Evolutionary conservation across 1,284 basidiomycete genomes (phyloP).

Genomic region (Moniliella sp.): DNA sequence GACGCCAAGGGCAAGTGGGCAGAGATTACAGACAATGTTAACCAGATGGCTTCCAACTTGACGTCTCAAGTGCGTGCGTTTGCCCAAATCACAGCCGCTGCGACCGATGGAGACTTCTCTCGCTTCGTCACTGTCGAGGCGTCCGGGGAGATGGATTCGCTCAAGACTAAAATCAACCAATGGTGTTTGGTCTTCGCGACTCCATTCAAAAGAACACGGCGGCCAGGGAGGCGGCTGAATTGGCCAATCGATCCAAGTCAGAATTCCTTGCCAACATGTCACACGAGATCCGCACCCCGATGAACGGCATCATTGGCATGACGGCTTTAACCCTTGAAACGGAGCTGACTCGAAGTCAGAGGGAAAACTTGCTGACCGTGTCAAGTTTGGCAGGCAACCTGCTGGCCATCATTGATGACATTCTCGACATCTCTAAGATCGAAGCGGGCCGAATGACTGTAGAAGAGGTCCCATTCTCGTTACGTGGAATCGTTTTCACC

Average conservation of each 20-base stretch:
- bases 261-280: conserved; percentile 48
- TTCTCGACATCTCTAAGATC: conserved; percentile 33
- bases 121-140: conserved; percentile 98
- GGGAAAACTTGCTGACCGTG: conserved; percentile 85
- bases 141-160: conserved; percentile 91
- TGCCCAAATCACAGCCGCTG: conserved; percentile 91
- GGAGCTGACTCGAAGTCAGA: conserved; percentile 62
- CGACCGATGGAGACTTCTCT: conserved; percentile 95
- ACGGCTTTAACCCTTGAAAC: conserved; percentile 90
- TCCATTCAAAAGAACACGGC: conserved; percentile 96
- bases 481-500: conserved; percentile 84
- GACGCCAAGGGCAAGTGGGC: conserved; percentile 95
- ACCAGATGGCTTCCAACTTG: conserved; percentile 48
- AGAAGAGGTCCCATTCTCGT: conserved; percentile 93
- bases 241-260: conserved; percentile 75
- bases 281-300: conserved; percentile 33
- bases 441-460: conserved; percentile 98
- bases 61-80: conserved; percentile 97
- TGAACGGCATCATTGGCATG: conserved; percentile 77
- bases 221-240: conserved; percentile 84
- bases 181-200: conserved; percentile 93
- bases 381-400: conserved; percentile 80
- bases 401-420: conserved; percentile 59
- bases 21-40: conserved; percentile 67
- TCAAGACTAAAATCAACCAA: conserved; percentile 99